Evolutionary conservation across 2,329 filamentous ascomycete genomes (phyloP), one percentile per base, ranked within the genome.

Genomic region (Coniochaeta prunicola): DNA sequence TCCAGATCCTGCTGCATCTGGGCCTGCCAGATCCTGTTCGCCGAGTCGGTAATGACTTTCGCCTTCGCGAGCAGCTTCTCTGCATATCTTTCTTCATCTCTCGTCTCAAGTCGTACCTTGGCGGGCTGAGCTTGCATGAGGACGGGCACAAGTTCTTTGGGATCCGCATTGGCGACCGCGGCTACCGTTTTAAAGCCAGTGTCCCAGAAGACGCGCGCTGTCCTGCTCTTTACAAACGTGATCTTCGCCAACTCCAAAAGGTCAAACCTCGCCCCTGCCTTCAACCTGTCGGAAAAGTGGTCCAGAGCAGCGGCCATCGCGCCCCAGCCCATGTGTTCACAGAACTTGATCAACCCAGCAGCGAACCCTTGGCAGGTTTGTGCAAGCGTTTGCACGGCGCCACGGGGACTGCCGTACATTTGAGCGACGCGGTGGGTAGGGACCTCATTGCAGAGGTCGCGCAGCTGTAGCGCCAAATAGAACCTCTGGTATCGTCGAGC

Each of bases 281-380:
- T 84, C 7, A 92, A 76, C 24, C 89, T 79, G 70, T 91, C 88
- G 0, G 85, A 85, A 73, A 90, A 91, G 67, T 92, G 89, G 63
- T 91, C 87, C 33, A 92, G 76, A 7, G 88, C 85, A 4, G 86
- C 87, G 7, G 85, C 84, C 68, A 92, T 82, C 65, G 88, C 84
- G 1, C 82, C 83, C 87, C 88, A 91, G 2, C 81, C 84, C 89
- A 92, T 91, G 19, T 84, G 80, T 64, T 90, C 80, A 67, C 89
- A 92, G 67, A 92, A 92, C 64, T 89, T 91, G 60, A 92, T 84
- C 78, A 91, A 90, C 3, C 88, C 88, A 1, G 87, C 87, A 3
- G 88, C 89, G 66, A 92, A 92, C 0, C 89, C 89, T 63, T 91
- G 85, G 64, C 89, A 91, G 1, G 86, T 88, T 65, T 91, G 88